Evolutionary conservation across 495 filamentous ascomycete species (phyloP).

Genomic region (Penicillium paradoxum): DNA sequence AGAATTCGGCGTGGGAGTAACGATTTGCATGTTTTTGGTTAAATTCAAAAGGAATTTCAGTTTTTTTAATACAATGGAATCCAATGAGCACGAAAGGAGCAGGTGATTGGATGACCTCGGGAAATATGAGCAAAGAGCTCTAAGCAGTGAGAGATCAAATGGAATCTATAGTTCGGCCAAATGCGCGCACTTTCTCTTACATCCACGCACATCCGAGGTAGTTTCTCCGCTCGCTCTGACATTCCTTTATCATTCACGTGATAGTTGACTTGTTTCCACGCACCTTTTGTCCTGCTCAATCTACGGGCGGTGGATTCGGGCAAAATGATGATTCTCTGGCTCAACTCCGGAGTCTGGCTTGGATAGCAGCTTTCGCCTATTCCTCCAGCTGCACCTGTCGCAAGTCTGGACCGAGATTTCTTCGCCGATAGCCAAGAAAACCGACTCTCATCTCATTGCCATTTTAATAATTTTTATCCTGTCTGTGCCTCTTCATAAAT

Average conservation of each 20-base stretch:
- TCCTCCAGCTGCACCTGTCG: background rate
- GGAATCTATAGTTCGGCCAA: background rate
- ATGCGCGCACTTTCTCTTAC: background rate
- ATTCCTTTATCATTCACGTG: too few species aligned
- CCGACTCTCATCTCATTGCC: background rate
- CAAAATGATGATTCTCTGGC: constrained; percentile 8
- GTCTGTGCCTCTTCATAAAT: background rate
- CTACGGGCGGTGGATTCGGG: constrained; percentile 1
- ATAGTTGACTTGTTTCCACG: too few species aligned
- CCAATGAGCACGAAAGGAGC: background rate
- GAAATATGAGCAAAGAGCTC: too few species aligned
- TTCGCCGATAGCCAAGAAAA: background rate
- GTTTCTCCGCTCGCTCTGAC: too few species aligned
- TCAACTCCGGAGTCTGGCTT: background rate
- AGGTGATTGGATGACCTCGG: background rate
- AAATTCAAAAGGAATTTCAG: background rate
- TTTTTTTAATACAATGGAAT: constrained; percentile 11
- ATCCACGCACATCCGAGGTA: background rate
- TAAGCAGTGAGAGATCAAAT: background rate
- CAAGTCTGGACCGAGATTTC: background rate
- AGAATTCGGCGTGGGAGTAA: background rate
- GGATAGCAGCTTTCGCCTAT: background rate
- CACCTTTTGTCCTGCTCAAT: background rate
- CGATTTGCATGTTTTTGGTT: constrained; percentile 6
- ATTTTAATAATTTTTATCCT: background rate